Evolutionary conservation across 2,329 filamentous ascomycete species (phyloP).

Genomic region (Fonsecaea multimorphosa): DNA sequence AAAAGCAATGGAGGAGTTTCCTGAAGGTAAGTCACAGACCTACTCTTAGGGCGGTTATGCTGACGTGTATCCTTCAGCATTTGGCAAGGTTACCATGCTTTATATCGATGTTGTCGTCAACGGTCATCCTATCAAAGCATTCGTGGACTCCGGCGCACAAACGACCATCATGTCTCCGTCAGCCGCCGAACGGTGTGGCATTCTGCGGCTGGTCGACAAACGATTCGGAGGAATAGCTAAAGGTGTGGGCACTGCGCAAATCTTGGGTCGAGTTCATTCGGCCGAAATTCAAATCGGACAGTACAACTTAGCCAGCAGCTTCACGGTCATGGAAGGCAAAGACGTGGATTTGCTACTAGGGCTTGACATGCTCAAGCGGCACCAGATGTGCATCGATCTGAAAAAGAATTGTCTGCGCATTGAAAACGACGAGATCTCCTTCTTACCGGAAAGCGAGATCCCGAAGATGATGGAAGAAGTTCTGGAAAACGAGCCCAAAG

Average conservation of each 20-base stretch:
- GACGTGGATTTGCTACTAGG: constrained; percentile 91
- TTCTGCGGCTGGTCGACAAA: constrained; percentile 93
- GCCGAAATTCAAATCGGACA: constrained; percentile 93
- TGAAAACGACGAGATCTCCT: constrained; percentile 84
- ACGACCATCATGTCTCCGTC: constrained; percentile 98
- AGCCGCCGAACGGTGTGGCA: constrained; percentile 89
- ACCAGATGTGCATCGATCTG: constrained; percentile 91
- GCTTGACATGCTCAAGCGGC: constrained; percentile 94
- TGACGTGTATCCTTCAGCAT: constrained; percentile 48
- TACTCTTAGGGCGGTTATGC: constrained; percentile 9
- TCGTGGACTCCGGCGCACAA: constrained; percentile 96
- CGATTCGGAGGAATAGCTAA: constrained; percentile 90
- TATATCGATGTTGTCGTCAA: constrained; percentile 98
- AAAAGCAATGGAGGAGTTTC: constrained; percentile 95
- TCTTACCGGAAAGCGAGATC: constrained; percentile 90
- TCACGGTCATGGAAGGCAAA: constrained; percentile 99
- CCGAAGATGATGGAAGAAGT: constrained; percentile 77
- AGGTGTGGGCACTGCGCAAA: constrained; percentile 91
- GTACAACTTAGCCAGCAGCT: constrained; percentile 87
- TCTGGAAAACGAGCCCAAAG: constrained; percentile 77
- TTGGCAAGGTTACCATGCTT: constrained; percentile 92
- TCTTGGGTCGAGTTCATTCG: constrained; percentile 92
- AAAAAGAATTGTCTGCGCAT: constrained; percentile 84
- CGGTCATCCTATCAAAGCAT: constrained; percentile 86
- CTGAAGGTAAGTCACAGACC: constrained; percentile 72